Percentiles rank a stretch among this genome's conserved stretches.
phyloP scores from a whole-genome alignment of 2,329 filamentous ascomycete genomes.

The Epichloe coenophiala region DNA sequence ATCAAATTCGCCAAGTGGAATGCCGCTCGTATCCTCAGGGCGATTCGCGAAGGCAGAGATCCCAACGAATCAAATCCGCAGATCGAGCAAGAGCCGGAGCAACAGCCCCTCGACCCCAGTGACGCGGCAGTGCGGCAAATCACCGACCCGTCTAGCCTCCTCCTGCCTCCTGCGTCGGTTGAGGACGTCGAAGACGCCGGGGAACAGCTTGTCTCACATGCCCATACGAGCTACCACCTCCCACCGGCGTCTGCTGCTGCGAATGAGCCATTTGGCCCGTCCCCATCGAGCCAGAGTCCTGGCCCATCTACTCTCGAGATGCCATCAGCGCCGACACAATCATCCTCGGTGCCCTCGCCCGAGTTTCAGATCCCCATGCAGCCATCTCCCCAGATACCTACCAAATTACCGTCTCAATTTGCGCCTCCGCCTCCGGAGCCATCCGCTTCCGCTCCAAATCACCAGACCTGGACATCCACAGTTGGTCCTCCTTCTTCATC shows the following conservation, averaged over 20 bases:
- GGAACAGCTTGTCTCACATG: constrained; percentile 13
- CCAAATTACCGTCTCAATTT: constrained; percentile 12
- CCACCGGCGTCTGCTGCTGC: constrained; percentile 10
- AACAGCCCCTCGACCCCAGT: constrained; percentile 40
- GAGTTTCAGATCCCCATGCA: constrained; percentile 13
- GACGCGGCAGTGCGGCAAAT: constrained; percentile 50
- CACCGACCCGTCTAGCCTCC: constrained; percentile 17
- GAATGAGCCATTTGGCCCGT: constrained; percentile 19
- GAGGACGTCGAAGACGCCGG: constrained; percentile 40
- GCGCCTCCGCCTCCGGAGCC: constrained; percentile 12
- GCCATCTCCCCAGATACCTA: constrained; percentile 16
- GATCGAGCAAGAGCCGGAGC: constrained; percentile 25
- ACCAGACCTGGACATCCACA: constrained; percentile 9
- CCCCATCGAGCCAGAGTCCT: constrained; percentile 21
- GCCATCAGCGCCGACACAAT: constrained; percentile 10
- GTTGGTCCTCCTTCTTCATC: constrained; percentile 1
- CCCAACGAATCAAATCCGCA: constrained; percentile 84
- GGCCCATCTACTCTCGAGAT: constrained; percentile 8
- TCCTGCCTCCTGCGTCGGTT: constrained; percentile 29
- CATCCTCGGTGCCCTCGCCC: constrained; percentile 8
- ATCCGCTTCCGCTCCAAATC: neutral
- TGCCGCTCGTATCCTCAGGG: constrained; percentile 77
- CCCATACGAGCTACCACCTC: constrained; percentile 19
- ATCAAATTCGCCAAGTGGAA: constrained; percentile 97
- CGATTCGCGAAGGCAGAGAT: constrained; percentile 79